Evolutionary conservation across 2,329 filamentous ascomycete species (phyloP).

Genomic region (Epichloe aotearoae): DNA sequence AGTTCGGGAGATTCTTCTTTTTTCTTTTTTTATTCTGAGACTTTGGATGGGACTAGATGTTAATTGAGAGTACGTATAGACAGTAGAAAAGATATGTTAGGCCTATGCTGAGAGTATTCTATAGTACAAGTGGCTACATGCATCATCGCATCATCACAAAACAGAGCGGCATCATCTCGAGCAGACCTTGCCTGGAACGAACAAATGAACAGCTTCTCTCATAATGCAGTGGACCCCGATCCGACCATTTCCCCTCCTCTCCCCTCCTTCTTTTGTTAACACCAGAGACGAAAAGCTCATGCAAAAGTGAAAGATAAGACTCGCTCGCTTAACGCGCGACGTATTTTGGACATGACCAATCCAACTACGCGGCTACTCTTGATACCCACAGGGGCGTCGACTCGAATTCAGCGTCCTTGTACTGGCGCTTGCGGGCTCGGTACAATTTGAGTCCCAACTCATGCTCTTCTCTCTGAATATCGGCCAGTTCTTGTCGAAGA

Average conservation of each 20-base stretch:
- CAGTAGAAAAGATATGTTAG: no score
- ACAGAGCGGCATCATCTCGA: neutral
- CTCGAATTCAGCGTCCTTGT: conserved; percentile 51
- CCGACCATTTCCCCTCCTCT: no score
- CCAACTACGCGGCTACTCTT: conserved; percentile 50
- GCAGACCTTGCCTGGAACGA: neutral
- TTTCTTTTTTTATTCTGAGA: no score
- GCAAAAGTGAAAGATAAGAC: neutral
- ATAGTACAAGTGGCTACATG: neutral
- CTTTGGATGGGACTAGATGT: neutral
- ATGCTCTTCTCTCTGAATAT: conserved; percentile 64
- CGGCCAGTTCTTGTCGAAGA: conserved; percentile 53
- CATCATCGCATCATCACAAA: neutral
- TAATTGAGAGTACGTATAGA: no score
- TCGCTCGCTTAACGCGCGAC: neutral
- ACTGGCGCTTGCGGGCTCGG: conserved; percentile 60
- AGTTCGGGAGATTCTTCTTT: no score
- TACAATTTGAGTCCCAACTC: conserved; percentile 65
- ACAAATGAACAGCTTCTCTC: neutral
- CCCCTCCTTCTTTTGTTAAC: no score
- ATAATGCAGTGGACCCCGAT: neutral
- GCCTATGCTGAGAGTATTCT: neutral
- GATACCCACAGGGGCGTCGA: conserved; percentile 40
- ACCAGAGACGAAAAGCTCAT: neutral
- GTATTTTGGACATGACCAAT: no score